Conservation (phyloP, 768 basidiomycete genomes). For the Boletus eberwhitei region DNA sequence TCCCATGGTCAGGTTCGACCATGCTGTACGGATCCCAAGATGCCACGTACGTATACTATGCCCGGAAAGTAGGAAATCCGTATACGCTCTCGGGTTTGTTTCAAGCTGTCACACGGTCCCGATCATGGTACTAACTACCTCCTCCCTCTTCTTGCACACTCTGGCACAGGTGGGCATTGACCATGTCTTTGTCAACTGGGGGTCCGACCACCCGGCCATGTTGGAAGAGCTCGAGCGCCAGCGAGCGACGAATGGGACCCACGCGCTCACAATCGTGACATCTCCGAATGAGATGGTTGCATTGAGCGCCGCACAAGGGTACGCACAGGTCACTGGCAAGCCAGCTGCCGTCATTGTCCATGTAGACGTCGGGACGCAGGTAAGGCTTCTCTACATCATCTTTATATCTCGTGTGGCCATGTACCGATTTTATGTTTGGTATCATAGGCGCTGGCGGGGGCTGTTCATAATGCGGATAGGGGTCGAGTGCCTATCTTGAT, state of each 20-base stretch:
- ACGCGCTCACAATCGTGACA: constrained; percentile 53
- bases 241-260: constrained; percentile 35
- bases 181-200: constrained; percentile 74
- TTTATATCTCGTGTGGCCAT: neutral
- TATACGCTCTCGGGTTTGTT: neutral
- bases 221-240: constrained; percentile 67
- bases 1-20: too few relatives aligned
- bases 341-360: constrained; percentile 74
- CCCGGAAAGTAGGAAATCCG: neutral
- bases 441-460: constrained; percentile 59
- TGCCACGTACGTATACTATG: neutral
- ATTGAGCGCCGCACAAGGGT: constrained; percentile 68
- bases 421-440: neutral
- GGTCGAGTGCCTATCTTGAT: constrained; percentile 62
- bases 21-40: neutral
- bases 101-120: neutral
- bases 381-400: constrained; percentile 16
- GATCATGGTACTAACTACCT: constrained; percentile 49
- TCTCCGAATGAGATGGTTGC: constrained; percentile 80
- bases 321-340: constrained; percentile 59
- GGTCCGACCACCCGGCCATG: constrained; percentile 70
- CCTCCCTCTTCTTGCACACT: constrained; percentile 57
- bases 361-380: constrained; percentile 70
- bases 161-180: constrained; percentile 58
- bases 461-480: constrained; percentile 68